A percentile compares a stretch with the other conserved stretches of the same genome.
phyloP scores from a whole-genome alignment of 768 basidiomycete species.

The Auriscalpium orientale region DNA sequence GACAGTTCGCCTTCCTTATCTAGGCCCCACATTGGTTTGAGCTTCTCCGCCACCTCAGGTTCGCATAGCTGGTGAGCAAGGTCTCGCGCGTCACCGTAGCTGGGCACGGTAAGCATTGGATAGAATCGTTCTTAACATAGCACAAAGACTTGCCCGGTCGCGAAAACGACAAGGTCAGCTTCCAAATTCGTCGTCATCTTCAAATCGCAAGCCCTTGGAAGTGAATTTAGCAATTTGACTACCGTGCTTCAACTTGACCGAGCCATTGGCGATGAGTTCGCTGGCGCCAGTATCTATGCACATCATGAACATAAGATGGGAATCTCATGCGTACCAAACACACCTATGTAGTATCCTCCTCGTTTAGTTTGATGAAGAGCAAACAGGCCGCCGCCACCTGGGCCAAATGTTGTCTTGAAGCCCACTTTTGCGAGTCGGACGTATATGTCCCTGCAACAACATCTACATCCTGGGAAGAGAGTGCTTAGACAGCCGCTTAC shows the following conservation, averaged over 20 bases:
- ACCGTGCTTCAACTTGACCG: constrained; percentile 43
- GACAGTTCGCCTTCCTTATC: constrained; percentile 4
- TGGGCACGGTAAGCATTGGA: background rate
- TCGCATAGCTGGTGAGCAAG: background rate
- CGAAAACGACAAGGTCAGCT: constrained; percentile 23
- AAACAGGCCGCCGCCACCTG: constrained; percentile 36
- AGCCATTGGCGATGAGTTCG: constrained; percentile 38
- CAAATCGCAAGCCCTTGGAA: constrained; percentile 14
- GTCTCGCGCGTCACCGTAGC: background rate
- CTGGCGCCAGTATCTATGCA: constrained; percentile 28
- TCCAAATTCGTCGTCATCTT: constrained; percentile 18
- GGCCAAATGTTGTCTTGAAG: constrained; percentile 31
- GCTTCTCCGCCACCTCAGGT: background rate
- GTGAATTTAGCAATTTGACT: constrained; percentile 22
- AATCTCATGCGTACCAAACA: background rate
- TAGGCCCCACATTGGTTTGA: constrained; percentile 4
- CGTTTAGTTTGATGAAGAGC: constrained; percentile 72
- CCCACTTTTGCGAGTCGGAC: constrained; percentile 29
- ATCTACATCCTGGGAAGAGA: background rate
- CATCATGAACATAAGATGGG: background rate
- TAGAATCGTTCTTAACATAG: background rate
- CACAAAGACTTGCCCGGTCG: constrained; percentile 15
- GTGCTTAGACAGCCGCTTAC: background rate
- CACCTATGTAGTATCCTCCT: constrained; percentile 43
- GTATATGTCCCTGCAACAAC: constrained; percentile 27